Evolutionary conservation across 202 grass and related monocot genomes (phyloP), one percentile per base, ranked within the genome.

Genomic region (Carex sylvatica): DNA sequence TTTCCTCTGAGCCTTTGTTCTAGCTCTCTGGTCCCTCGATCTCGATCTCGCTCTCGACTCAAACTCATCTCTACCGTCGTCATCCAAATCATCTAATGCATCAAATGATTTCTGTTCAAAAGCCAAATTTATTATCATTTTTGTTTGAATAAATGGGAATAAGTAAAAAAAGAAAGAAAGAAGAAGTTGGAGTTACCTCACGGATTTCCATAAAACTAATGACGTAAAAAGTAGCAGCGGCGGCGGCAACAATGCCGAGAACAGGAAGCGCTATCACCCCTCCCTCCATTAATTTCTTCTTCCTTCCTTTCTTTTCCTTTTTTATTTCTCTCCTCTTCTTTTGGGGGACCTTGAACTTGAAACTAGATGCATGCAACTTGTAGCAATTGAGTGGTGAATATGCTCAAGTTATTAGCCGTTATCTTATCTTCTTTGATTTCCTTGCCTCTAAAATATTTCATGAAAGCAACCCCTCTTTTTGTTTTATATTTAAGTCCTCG

Each of bases 201-300:
- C 87, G 84, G 51, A 98, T 59, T 75, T 94, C 90, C 70, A 82
- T 82, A 88, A 98, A 98, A 80, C 95, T 98, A 47, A 98, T 87
- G 31, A 91, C 89, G 74, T 98, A 95, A 68, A 98, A 98, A 81
- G 95, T 93, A 18, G 79, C 90, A 3, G 92, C 92, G 0, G 90
- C 92, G 1, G 71, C 92, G 23, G 87, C 95, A 11, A 86, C 77
- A 58, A 95, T 92, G 44, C 87, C 91, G 74, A 94, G 79, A 65
- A 98, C 52, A 0, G 95, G 95, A 60, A 84, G 58, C 24, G 81
- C 76, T 51, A 98, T 83, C n/a, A 70, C 92, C 35, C 55, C 91
- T 31, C 89, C 91, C 3, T 92, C 85, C 94, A 94, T 97, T 31
- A 59, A 61, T 6, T 40, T 35, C 3, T 35, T 35, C 33, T 35